These are phyloP conservation scores for Boletus tylopilopsis DNA, from an alignment of 768 basidiomycete species.

Conservation along the genomic window DNA sequence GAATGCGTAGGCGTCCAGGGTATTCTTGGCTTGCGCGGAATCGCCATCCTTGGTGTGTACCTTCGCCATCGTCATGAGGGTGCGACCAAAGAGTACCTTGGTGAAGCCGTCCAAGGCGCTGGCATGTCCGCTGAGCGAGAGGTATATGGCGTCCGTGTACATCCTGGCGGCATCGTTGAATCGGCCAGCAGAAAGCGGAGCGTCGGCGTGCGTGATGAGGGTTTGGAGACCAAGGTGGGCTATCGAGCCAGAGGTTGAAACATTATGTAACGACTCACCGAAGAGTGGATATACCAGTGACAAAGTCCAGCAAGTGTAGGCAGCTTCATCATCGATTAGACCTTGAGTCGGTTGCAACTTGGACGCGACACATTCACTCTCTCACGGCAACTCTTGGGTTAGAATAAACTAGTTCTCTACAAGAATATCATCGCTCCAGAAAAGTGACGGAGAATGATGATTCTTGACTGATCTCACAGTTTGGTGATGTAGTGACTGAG, in stretches of 20 bases:
- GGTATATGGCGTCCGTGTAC: slow-evolving; percentile 74
- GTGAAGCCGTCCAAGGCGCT: slow-evolving; percentile 84
- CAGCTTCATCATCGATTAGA: slow-evolving; percentile 31
- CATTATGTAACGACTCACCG: slow-evolving; percentile 18
- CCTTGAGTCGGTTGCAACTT: too few relatives aligned
- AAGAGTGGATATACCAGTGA: slow-evolving; percentile 23
- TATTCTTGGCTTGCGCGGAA: slow-evolving; percentile 58
- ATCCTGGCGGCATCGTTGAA: slow-evolving; percentile 77
- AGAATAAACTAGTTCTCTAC: too few relatives aligned
- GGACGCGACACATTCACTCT: too few relatives aligned
- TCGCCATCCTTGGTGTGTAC: slow-evolving; percentile 79
- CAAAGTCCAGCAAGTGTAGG: slow-evolving; percentile 22
- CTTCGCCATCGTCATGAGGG: slow-evolving; percentile 83
- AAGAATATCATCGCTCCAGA: too few relatives aligned
- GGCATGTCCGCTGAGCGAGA: slow-evolving; percentile 68
- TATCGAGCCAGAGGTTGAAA: slow-evolving; percentile 28
- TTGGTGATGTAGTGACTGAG: too few relatives aligned
- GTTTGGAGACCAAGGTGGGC: slow-evolving; percentile 66
- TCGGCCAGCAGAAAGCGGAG: slow-evolving; percentile 66
- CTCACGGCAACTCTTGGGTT: too few relatives aligned
- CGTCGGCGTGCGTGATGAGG: slow-evolving; percentile 67
- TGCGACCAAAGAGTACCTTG: slow-evolving; percentile 81
- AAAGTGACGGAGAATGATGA: too few relatives aligned
- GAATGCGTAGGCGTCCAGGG: slow-evolving; percentile 54
- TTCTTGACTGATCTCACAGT: too few relatives aligned